Conservation (phyloP, 768 basidiomycete genomes). For the Tulasnella calospora region DNA sequence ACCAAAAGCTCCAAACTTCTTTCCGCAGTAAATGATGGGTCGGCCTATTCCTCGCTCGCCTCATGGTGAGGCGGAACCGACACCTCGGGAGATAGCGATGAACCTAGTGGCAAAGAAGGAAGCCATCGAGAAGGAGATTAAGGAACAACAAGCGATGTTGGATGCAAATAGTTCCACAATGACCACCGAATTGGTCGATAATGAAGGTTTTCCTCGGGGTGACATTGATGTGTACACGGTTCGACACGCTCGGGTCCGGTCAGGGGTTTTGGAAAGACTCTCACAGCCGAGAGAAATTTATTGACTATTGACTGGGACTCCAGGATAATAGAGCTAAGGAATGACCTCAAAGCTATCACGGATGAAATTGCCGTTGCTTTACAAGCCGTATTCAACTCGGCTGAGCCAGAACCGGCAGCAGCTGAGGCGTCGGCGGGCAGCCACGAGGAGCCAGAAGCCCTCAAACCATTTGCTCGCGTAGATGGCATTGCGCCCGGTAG, state of each 20-base stretch:
- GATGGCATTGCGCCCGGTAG: conserved; percentile 73
- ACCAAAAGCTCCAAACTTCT: background rate
- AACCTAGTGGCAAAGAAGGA: conserved; percentile 65
- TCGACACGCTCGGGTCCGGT: conserved; percentile 46
- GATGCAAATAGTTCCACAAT: conserved; percentile 59
- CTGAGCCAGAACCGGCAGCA: conserved; percentile 26
- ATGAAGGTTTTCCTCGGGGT: conserved; percentile 82
- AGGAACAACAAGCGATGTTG: conserved; percentile 57
- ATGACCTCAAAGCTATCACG: conserved; percentile 65
- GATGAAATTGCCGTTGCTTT: conserved; percentile 63
- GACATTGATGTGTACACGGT: conserved; percentile 81
- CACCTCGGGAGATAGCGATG: conserved; percentile 42
- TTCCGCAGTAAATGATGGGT: conserved; percentile 2
- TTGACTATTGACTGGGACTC: conserved; percentile 27
- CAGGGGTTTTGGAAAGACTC: background rate
- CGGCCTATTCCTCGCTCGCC: background rate
- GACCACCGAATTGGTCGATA: conserved; percentile 71
- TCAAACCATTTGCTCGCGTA: conserved; percentile 69
- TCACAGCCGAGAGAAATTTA: background rate
- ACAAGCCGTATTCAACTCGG: conserved; percentile 60
- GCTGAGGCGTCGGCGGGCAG: background rate
- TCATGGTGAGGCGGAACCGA: background rate
- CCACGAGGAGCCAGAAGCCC: conserved; percentile 25
- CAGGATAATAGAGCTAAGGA: conserved; percentile 67
- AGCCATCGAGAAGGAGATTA: conserved; percentile 66